Base-by-base conservation (phyloP, 805 yeast genomes). In the Kuraishia floccosa region DNA sequence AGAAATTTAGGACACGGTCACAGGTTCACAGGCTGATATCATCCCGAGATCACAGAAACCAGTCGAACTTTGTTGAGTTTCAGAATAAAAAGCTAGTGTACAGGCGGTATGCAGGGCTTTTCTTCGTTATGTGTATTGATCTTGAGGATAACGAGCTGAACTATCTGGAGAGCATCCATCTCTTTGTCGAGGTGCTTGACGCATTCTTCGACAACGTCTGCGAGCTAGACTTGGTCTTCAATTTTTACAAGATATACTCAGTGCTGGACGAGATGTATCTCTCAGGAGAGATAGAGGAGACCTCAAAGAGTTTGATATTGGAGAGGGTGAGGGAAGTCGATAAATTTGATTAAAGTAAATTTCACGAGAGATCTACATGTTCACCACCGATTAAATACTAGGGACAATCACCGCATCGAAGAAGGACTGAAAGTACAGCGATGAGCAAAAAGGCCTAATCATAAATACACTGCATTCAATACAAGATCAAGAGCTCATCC, bases 241-340 rank as follows among this genome's bases (percentile, higher is more conserved):
- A 86, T 54, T 89, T 89, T 54, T 77, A 78, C 61, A 84, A 80
- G 51, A 76, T 84, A 9, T 83, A 86, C 51, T 65, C 70, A 33
- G 79, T 86, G 6, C 51, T 91, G 36, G 96, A 91, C 50, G 96
- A 87, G 52, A 67, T 91, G 50, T 84, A 79, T 44, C 49, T 84
- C 28, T 94, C 87, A 9, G 98, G 98, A 9, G 96, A 91, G 50
- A 63, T 87, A 9, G 85, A 81, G 48, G 95, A 86, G 47, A 80
- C 86, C 1, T 80, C 84, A 40, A 84, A 82, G 49, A 65, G 65
- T 17, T 66, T 63, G 30, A 64, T 89, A 5, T 52, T 87, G 34
- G 71, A 71, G 14, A 54, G 95, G 36, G 55, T 89, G 25, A 68
- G 68, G 35, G 61, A 67, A 39, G 56, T 84, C 32, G 94, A 84